Conservation (phyloP, 2,329 filamentous ascomycete species). For the Phyllosticta capitalensis region DNA sequence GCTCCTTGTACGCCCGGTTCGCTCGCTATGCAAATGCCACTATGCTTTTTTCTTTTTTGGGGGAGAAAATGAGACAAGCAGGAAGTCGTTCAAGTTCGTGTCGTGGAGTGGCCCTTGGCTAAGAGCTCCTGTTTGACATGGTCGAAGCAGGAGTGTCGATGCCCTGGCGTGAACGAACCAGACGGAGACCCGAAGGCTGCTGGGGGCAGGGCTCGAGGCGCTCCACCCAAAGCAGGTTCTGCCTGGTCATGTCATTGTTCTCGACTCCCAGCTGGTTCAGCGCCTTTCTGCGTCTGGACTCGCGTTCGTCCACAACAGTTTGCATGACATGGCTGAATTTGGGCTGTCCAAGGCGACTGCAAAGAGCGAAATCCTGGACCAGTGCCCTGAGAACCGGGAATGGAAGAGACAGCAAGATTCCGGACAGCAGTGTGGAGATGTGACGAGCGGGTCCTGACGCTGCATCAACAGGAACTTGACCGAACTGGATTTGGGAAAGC, state of each 20-base stretch:
- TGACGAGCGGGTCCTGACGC: conserved; percentile 27
- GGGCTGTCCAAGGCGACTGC: conserved; percentile 32
- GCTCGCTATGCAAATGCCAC: conserved; percentile 12
- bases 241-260: conserved; percentile 15
- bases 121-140: conserved; percentile 14
- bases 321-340: conserved; percentile 33
- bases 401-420: conserved; percentile 59
- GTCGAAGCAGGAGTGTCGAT: conserved; percentile 21
- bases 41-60: conserved; percentile 1
- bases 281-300: conserved; percentile 28
- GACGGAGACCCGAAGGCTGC: conserved; percentile 28
- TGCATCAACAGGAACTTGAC: conserved; percentile 48
- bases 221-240: conserved; percentile 27
- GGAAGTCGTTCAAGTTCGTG: neutral
- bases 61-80: neutral
- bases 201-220: conserved; percentile 27
- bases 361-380: conserved; percentile 51
- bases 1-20: conserved; percentile 2
- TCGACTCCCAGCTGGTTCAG: conserved; percentile 19
- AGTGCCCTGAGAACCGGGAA: conserved; percentile 57
- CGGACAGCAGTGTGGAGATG: conserved; percentile 49
- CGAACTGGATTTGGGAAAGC: conserved; percentile 59
- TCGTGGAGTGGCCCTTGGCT: neutral
- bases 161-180: conserved; percentile 20
- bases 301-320: conserved; percentile 35